phyloP scores from a whole-genome alignment of 306 rosid genomes.

The Cicer cuneatum region DNA sequence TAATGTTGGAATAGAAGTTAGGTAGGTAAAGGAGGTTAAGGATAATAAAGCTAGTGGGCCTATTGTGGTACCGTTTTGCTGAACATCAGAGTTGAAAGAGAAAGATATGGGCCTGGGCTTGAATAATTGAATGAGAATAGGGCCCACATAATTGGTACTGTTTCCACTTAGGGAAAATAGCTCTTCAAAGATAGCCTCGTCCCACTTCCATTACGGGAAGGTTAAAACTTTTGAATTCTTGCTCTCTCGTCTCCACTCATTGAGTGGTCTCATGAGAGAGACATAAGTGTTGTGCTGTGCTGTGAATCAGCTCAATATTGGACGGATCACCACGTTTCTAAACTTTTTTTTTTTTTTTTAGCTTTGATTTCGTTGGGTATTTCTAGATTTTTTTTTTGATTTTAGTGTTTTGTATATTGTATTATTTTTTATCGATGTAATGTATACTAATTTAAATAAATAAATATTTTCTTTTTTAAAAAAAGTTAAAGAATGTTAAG shows the following conservation, averaged over 20 bases:
- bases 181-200: conserved; percentile 57
- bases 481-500: no score
- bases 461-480: no score
- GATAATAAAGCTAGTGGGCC: conserved; percentile 68
- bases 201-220: conserved; percentile 79
- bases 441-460: no score
- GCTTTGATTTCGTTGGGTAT: no score
- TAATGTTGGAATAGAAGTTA: conserved; percentile 38
- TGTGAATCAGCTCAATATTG: no score
- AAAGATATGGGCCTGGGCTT: conserved; percentile 80
- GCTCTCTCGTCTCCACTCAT: conserved; percentile 35
- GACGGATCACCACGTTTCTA: conserved; percentile 35
- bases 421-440: no score
- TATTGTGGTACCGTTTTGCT: conserved; percentile 9
- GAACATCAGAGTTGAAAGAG: neutral
- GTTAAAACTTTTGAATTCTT: conserved; percentile 41
- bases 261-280: neutral
- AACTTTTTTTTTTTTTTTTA: neutral
- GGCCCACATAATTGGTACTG: conserved; percentile 59
- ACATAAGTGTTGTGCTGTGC: neutral
- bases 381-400: no score
- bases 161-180: conserved; percentile 64
- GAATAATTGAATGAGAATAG: conserved; percentile 50
- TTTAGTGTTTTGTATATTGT: no score
- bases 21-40: conserved; percentile 48